Evolutionary conservation across 2,329 filamentous ascomycete species (phyloP), one percentile per base, ranked within the genome.

Genomic region (Stenocarpella maydis): DNA sequence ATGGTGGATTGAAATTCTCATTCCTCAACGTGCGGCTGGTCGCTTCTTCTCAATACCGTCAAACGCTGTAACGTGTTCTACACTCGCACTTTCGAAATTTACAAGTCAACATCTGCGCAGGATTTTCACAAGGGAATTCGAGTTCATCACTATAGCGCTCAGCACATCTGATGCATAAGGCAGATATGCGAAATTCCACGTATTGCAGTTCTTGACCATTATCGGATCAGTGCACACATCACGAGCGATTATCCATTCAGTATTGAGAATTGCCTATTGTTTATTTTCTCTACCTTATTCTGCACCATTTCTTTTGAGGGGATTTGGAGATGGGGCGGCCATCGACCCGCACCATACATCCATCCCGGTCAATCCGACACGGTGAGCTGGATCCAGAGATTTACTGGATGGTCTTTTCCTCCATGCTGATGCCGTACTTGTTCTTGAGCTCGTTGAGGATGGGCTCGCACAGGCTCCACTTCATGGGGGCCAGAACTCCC

Each of bases 401-500:
- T 76, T 78, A 81, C 68, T 80, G 78, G 69, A 85, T 77, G 34
- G 80, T 89, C 87, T 93, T 92, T 85, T 94, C 91, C 74, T 86
- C 87, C 82, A 92, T 86, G 79, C 86, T 86, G 75, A 94, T 93
- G 50, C 89, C 91, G 74, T 94, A 92, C 77, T 93, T 88, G 80
- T 92, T 89, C 86, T 91, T 90, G 70, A 97, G 85, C 78, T 92
- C 91, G 83, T 91, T 88, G 82, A 95, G 90, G 75, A 97, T 82
- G 45, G 92, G 91, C 76, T 87, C 86, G 77, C 89, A 91, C 77
- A 95, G 88, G 76, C 91, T 88, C 71, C 86, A 84, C 75, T 83
- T 90, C 87, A 95, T 92, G 19, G 93, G 93, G 31, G 93, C 94
- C 71, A 97, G 81, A 64, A 96, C 84, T 79, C 91, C 92, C 83